Percentiles rank a stretch among this genome's conserved stretches.
Evolutionary conservation across 2,329 filamentous ascomycete species (phyloP).

Genomic region (Pestalotiopsis sp.): DNA sequence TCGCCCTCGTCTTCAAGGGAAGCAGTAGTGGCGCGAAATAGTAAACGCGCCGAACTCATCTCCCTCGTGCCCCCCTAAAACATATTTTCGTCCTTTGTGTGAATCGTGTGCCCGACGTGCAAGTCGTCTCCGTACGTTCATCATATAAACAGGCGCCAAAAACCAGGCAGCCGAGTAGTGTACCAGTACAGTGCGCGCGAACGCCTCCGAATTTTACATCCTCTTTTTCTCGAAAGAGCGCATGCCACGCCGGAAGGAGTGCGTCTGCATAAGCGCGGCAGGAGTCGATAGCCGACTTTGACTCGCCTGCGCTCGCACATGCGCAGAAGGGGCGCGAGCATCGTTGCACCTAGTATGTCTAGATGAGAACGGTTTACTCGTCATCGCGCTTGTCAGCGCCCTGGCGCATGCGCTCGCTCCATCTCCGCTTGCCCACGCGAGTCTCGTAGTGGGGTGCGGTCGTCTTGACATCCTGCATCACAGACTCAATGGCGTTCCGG

Average conservation of each 20-base stretch:
- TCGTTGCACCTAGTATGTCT: neutral
- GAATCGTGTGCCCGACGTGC: too few relatives aligned
- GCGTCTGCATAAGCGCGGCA: neutral
- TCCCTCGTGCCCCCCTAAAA: neutral
- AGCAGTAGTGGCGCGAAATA: neutral
- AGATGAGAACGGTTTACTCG: constrained; percentile 16
- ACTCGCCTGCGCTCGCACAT: neutral
- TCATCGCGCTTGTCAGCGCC: constrained; percentile 34
- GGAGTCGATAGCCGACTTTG: neutral
- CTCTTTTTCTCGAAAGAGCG: neutral
- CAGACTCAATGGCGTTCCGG: constrained; percentile 74
- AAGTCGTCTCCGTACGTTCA: neutral
- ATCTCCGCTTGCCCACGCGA: constrained; percentile 78
- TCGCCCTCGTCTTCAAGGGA: neutral
- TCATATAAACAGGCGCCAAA: neutral
- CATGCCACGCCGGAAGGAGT: neutral
- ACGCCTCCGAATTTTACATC: neutral
- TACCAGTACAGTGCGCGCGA: neutral
- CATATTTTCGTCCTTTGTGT: too few relatives aligned
- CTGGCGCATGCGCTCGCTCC: constrained; percentile 58
- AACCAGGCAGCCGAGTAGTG: neutral
- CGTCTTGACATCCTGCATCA: constrained; percentile 71
- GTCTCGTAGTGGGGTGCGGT: constrained; percentile 88
- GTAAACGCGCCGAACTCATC: neutral
- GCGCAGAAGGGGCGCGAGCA: neutral